Evolutionary conservation across 495 filamentous ascomycete species (phyloP), one percentile per base, ranked within the genome.

Genomic region (Xylona heveae): DNA sequence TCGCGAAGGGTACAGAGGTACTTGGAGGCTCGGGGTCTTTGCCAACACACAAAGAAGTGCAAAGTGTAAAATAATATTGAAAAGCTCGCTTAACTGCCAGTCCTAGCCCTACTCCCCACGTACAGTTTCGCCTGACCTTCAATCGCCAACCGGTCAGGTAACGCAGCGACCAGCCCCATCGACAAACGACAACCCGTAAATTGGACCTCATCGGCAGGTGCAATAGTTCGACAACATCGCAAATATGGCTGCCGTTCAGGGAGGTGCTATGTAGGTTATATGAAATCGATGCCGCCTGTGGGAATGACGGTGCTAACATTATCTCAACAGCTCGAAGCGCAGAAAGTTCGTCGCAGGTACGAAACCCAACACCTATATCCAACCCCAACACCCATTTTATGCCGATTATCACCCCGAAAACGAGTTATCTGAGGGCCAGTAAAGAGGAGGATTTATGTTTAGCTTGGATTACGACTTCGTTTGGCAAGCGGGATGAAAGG

Each of bases 271-370:
- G 66, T 71, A 48, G 66, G 65, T 59, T 32, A 13, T 23, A 7
- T 27, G 13, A 32, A 3, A 14, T 24, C n/a, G 0, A 8, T 5
- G 18, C 18, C 19, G 3, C 9, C n/a, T n/a, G n/a, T n/a, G n/a
- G 15, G 4, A 30, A 1, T 22, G 6, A 3, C 15, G 9, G 17
- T 33, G 38, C 45, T 36, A 47, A 42, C 16, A n/a, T 7, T 20
- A 6, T 25, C 27, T 22, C 26, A 42, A 44, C 44, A 79, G 75
- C 60, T 94, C 85, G 53, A 97, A 97, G 78, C 74, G 82, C 55
- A 76, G 88, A 64, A 97, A 97, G 78, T 97, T 97, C 71, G 84
- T 95, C 59, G 90, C 90, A 52, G 50, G 50, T 53, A 50, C 30
- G 45, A 4, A 22, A 6, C 24, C 23, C 25, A 19, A 31, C 17